phyloP scores from a whole-genome alignment of 2,329 filamentous ascomycete genomes.

The Scopulariopsis brevicaulis region DNA sequence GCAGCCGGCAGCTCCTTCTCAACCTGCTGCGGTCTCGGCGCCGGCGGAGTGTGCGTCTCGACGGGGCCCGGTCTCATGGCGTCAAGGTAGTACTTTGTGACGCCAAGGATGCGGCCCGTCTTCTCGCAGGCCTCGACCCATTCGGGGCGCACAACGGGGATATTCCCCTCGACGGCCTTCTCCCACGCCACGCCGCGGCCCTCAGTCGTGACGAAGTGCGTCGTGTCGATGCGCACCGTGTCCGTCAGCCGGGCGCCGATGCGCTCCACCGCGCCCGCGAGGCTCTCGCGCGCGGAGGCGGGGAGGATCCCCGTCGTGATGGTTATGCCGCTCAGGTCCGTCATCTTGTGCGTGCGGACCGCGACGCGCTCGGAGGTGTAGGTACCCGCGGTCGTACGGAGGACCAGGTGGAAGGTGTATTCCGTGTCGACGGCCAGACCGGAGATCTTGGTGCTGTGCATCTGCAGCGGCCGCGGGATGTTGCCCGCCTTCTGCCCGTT shows the following conservation, averaged over 20 bases:
- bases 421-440: slow-evolving; percentile 93
- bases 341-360: slow-evolving; percentile 97
- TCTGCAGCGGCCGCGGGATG: slow-evolving; percentile 77
- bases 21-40: slow-evolving; percentile 13
- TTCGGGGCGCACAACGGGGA: slow-evolving; percentile 90
- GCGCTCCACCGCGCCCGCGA: slow-evolving; percentile 66
- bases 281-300: slow-evolving; percentile 55
- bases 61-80: slow-evolving; percentile 43
- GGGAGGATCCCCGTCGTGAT: slow-evolving; percentile 86
- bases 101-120: slow-evolving; percentile 83
- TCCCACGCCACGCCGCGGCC: slow-evolving; percentile 86
- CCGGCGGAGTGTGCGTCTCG: slow-evolving; percentile 22
- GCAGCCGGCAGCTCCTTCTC: slow-evolving; percentile 22
- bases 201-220: slow-evolving; percentile 95
- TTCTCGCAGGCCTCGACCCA: slow-evolving; percentile 97
- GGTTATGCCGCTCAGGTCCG: slow-evolving; percentile 88
- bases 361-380: slow-evolving; percentile 72
- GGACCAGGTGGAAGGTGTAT: slow-evolving; percentile 86
- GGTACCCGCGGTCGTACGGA: slow-evolving; percentile 84
- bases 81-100: slow-evolving; percentile 92
- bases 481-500: slow-evolving; percentile 95
- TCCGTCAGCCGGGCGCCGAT: slow-evolving; percentile 92
- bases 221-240: slow-evolving; percentile 88
- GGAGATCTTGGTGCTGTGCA: slow-evolving; percentile 92
- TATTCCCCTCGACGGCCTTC: slow-evolving; percentile 94